These are phyloP conservation scores for Galeopsis tetrahit DNA, from an alignment of 257 asterid genomes.

Conservation along the genomic window DNA sequence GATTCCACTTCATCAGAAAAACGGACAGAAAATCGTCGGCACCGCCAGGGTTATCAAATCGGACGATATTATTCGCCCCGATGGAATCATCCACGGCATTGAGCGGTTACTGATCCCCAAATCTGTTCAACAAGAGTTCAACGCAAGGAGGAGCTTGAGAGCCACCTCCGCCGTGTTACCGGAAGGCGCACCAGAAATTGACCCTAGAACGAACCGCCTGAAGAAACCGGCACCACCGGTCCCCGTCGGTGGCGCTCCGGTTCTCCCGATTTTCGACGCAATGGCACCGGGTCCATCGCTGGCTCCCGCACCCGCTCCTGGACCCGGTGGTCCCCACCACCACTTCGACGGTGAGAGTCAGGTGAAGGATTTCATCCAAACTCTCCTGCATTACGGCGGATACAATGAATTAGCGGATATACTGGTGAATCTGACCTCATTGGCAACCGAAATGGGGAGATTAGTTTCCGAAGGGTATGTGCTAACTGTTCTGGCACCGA, in stretches of 20 bases:
- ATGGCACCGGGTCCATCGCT: constrained; percentile 91
- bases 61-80: constrained; percentile 78
- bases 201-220: constrained; percentile 75
- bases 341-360: constrained; percentile 95
- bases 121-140: constrained; percentile 83
- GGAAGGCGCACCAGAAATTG: constrained; percentile 83
- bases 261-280: constrained; percentile 69
- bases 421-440: constrained; percentile 76
- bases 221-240: constrained; percentile 54
- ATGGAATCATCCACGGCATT: constrained; percentile 95
- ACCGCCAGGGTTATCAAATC: constrained; percentile 53
- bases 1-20: constrained; percentile 40
- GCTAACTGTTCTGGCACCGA: constrained; percentile 82
- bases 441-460: constrained; percentile 93
- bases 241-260: constrained; percentile 79
- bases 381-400: constrained; percentile 89
- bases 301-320: constrained; percentile 97
- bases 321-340: constrained; percentile 90
- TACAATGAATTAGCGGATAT: constrained; percentile 94
- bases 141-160: constrained; percentile 65
- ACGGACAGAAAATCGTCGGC: constrained; percentile 53
- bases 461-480: constrained; percentile 89
- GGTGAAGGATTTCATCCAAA: constrained; percentile 91
- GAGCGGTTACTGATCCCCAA: constrained; percentile 74
- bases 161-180: constrained; percentile 86